Evolutionary conservation across 1,284 basidiomycete species (phyloP), one percentile per base, ranked within the genome.

Genomic region (Apiotrichum mycotoxinovorans): DNA sequence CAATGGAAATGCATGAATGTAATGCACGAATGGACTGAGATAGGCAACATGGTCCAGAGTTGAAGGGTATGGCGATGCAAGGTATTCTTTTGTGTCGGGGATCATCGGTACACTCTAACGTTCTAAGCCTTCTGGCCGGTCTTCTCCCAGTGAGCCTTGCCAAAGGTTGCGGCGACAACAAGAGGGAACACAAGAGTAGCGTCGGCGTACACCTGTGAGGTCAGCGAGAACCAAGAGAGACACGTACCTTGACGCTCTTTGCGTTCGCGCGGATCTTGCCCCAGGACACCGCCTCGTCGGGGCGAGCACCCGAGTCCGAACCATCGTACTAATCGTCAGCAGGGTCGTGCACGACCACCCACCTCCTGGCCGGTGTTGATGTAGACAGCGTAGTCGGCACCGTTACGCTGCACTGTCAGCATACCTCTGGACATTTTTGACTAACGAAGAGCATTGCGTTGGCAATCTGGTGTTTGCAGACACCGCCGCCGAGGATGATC

Each of bases 211-310:
- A 81, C 79, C 77, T 78, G 52, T 15, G 60, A 57, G 12, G 17
- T 10, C 4, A 22, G 51, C 59, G 55, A 63, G 57, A 20, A n/a
- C 18, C 35, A 43, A 4, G 22, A 4, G 0, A 4, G 3, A 15
- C 18, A 58, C 67, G 50, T 61, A 91, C 93, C 83, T 98, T 98
- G 56, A 98, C 89, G 30, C 89, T 84, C 76, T 96, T 86, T 0
- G 95, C 87, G 14, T 87, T 88, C 27, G 88, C 87, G 47, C 91
- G 85, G 65, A 98, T 97, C 80, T 98, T 99, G 5, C 95, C 96
- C 95, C 95, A 99, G n/a, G 91, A 95, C 22, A 99, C 85, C 3
- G 95, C 96, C 76, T 99, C 95, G 70, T 99, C 96, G 18, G 96
- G 96, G 57, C 92, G 82, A 18, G 96, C 96, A 14, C 95, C 96